phyloP scores from a whole-genome alignment of 768 basidiomycete genomes.

The Suillus plorans region DNA sequence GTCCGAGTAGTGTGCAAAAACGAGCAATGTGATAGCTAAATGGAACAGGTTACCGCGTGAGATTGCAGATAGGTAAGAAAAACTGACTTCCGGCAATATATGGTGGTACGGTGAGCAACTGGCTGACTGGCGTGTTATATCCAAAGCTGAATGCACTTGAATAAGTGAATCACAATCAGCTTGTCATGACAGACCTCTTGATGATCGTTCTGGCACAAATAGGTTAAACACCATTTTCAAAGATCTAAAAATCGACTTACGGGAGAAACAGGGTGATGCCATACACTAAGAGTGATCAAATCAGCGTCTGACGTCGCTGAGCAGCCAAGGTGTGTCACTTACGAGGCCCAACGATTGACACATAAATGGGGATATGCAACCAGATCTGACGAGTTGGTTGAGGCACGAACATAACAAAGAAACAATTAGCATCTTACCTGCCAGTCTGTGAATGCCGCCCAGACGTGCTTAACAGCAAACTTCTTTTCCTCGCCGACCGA shows the following conservation, averaged over 20 bases:
- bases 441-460: conserved; percentile 58
- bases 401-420: background rate
- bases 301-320: background rate
- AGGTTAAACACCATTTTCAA: background rate
- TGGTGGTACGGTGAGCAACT: conserved; percentile 64
- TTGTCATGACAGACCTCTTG: background rate
- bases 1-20: conserved; percentile 59
- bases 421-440: conserved; percentile 38
- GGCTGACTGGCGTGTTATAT: conserved; percentile 50
- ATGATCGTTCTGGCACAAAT: conserved; percentile 10
- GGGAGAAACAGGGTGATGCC: conserved; percentile 72
- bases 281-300: conserved; percentile 43
- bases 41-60: background rate
- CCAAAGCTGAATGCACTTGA: conserved; percentile 45
- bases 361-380: conserved; percentile 57
- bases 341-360: conserved; percentile 61
- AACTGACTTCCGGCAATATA: conserved; percentile 59
- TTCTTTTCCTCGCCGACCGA: conserved; percentile 61
- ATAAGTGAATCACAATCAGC: conserved; percentile 7
- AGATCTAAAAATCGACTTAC: conserved; percentile 37
- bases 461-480: conserved; percentile 51
- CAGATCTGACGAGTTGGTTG: conserved; percentile 35
- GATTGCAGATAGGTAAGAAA: conserved; percentile 15
- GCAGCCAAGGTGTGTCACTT: conserved; percentile 26
- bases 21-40: conserved; percentile 47